Base-by-base conservation (phyloP, 768 basidiomycete genomes). In the Lactarius quietus region DNA sequence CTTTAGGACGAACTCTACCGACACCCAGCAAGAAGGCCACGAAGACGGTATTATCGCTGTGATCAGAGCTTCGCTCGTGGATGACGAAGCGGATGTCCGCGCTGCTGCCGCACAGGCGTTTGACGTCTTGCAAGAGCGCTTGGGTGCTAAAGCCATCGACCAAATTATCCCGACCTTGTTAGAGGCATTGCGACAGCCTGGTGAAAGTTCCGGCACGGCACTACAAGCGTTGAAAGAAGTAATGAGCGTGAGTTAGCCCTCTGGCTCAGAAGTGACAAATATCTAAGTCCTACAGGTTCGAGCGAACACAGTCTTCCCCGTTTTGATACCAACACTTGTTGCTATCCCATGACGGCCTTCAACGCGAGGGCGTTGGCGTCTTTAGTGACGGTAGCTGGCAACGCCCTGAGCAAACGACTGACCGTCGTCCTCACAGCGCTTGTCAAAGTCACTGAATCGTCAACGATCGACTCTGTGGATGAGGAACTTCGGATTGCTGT, bases 111-210 rank as follows among this genome's bases (percentile, higher is more conserved):
- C 95, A 0, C 88, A 81, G 69, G 86, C 89, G 0, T 90, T 99
- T 76, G 97, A 98, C 73, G 84, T 86, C 5, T 82, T 98, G n/a
- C 96, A 98, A 78, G 92, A 95, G 68, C 83, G 89, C 70, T 83
- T 98, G 45, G 97, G 96, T 8, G 82, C 86, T 35, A 92, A 89
- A 73, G 95, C 95, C 7, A 95, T 98, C 68, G 96, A 98, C 72
- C 86, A 95, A 77, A 98, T 94, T 0, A 98, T 98, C 64, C 96
- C 97, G 0, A 98, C 96, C 0, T 76, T 98, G 0, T 75, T 99
- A 60, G 94, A 95, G 71, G 96, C 96, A 1, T 87, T 98, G 39
- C 88, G 93, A 20, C 91, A 94, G 75, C 93, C 95, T 17, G 95
- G 95, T 6, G 90, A 89, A 71, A 86, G 90, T 23, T 96, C 96